Evolutionary conservation across 306 rosid genomes (phyloP), one percentile per base, ranked within the genome.

Genomic region (Casuarina equisetifolia): DNA sequence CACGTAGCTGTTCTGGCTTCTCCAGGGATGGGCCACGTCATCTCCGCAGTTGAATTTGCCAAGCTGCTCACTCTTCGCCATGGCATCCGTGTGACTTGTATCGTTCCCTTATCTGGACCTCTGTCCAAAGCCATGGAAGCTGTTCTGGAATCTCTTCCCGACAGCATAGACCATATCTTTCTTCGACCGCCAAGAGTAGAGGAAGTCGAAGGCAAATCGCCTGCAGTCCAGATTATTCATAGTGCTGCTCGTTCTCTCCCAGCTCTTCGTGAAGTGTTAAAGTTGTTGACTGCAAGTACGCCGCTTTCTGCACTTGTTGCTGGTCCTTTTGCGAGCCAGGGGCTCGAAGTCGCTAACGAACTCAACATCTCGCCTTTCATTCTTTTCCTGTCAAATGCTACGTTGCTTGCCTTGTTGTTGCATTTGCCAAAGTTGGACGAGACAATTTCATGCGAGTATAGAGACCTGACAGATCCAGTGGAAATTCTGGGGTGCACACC

Each of bases 311-410:
- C 32, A 25, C 32, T 25, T 25, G 32, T 25, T 25, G 32, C 32
- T 25, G 32, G 32, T 25, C 32, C 32, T 1, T 25, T 25, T 25
- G 32, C 32, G 32, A 25, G 32, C 32, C 32, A 25, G 32, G 32
- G 32, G 32, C 32, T 25, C 1, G 35, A 61, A 8, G 20, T 85
- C 1, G 80, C 84, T 0, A 81, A 79, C 36, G 13, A 82, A 39
- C 45, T 85, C 79, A 82, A 79, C 49, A 68, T 84, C 43, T 19
- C 55, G 7, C 42, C 79, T 0, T 76, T 78, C 42, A 6, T 75
- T 38, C 82, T 40, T 64, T 32, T 2, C n/a, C 4, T 81, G 1
- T 44, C 80, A 2, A 71, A 51, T 0, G 81, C 79, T 25, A 3
- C 19, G 0, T 0, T 3, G 1, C 54, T 78, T 0, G 78, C 79